Evolutionary conservation across 1,284 basidiomycete genomes (phyloP), one percentile per base, ranked within the genome.

Genomic region (Marasmius sp.): DNA sequence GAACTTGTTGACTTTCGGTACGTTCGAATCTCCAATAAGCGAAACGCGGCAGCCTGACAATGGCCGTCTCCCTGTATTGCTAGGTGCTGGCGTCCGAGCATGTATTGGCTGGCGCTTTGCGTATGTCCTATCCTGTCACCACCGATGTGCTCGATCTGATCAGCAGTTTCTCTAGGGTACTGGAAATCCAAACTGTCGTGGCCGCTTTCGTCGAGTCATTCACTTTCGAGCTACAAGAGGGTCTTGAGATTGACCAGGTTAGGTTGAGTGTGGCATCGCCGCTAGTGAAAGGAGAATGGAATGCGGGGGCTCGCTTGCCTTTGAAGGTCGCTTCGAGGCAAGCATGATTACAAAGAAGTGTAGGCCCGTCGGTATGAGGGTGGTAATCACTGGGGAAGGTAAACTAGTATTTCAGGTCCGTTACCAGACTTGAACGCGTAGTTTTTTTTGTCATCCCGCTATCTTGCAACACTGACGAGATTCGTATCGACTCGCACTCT

Each of bases 1-100:
- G 6, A 67, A 67, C 49, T 18, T 68, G n/a, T 48, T 62, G 57
- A 55, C 61, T 7, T 62, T 62, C 43, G 55, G 53, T 61, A 34
- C 55, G 60, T 39, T 8, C 36, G 12, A 55, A 33, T 16, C 52
- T 37, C 22, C 11, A 27, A 14, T 51, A 18, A 11, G 48, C 12
- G 20, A 16, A 9, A 14, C 20, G 2, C 34, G 6, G n/a, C 36
- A 10, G n/a, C 6, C 14, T 20, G 45, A 47, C 1, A 47, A 27
- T 27, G 27, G 27, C 27, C 27, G 27, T 27, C 27, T 27, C 27
- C 27, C 14, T 45, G 16, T 56, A 20, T 18, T 22, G 47, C 6
- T 16, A 58, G 56, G 56, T 58, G 56, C 41, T 6, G 56, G 56
- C 11, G 36, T 58, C n/a, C 41, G 56, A 20, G 18, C n/a, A 7